A percentile compares a stretch with the other conserved stretches of the same genome.
These are phyloP conservation scores for Radiomyces spectabilis DNA, from an alignment of 192 early-diverging fungal species.

Conservation along the genomic window DNA sequence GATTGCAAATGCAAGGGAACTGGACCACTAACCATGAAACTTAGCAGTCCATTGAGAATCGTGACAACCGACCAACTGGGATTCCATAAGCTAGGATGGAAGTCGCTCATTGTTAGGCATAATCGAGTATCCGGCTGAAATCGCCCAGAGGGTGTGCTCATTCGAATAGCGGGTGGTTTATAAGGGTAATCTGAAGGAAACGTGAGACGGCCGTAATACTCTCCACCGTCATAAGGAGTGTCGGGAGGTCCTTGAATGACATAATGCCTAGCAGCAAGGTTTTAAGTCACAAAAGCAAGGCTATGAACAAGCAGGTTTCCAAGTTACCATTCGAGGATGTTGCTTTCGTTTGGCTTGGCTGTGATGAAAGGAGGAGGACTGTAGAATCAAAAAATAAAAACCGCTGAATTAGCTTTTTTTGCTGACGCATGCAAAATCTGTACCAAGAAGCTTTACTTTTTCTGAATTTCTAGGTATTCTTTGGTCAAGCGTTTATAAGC, in stretches of 20 bases:
- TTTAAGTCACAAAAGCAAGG: background rate
- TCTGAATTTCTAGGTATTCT: conserved; percentile 71
- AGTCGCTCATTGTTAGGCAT: conserved; percentile 96
- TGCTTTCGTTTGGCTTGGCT: conserved; percentile 86
- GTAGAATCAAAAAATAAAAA: background rate
- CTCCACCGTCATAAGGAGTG: conserved; percentile 85
- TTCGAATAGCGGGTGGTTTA: conserved; percentile 81
- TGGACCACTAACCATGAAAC: conserved; percentile 75
- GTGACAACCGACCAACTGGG: conserved; percentile 97
- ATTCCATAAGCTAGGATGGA: conserved; percentile 91
- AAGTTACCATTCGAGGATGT: conserved; percentile 93
- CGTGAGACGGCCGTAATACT: conserved; percentile 90
- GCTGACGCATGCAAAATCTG: background rate
- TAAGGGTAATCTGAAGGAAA: conserved; percentile 97
- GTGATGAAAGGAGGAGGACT: conserved; percentile 85
- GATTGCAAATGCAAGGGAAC: background rate
- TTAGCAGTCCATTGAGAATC: conserved; percentile 89
- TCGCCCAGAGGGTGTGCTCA: conserved; percentile 80
- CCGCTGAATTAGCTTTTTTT: background rate
- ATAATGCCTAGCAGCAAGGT: conserved; percentile 77
- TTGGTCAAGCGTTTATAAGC: conserved; percentile 73
- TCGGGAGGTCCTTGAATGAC: conserved; percentile 94
- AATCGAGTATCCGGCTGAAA: conserved; percentile 90
- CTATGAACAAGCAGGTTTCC: background rate
- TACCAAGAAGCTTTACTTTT: conserved; percentile 26